Percentiles rank a stretch among this genome's conserved stretches.
Conservation (phyloP, 257 asterid species). For the Capsicum chinense region DNA sequence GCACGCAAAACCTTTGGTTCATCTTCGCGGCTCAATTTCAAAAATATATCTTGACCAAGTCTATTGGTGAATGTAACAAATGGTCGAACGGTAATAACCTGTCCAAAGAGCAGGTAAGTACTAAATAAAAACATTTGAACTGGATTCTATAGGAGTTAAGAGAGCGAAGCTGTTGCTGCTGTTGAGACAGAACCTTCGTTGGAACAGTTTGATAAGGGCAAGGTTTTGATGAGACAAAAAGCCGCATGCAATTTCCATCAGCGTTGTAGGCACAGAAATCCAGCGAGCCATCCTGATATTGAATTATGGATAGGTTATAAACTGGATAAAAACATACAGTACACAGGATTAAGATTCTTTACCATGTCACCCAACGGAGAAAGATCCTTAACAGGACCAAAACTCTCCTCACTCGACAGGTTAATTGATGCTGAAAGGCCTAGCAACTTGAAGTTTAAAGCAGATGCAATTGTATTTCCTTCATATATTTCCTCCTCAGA, state of each 20-base stretch:
- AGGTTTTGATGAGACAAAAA: constrained; percentile 84
- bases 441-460: constrained; percentile 75
- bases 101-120: constrained; percentile 42
- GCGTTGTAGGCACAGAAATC: constrained; percentile 77
- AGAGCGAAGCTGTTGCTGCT: neutral
- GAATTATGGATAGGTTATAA: constrained; percentile 13
- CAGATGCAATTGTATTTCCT: constrained; percentile 90
- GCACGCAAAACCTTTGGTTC: constrained; percentile 75
- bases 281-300: constrained; percentile 87
- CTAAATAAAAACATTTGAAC: constrained; percentile 28
- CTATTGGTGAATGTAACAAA: constrained; percentile 92
- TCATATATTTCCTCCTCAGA: constrained; percentile 84
- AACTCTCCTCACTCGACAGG: constrained; percentile 69
- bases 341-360: constrained; percentile 38
- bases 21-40: constrained; percentile 83
- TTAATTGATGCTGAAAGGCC: constrained; percentile 81
- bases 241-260: constrained; percentile 79
- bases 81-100: constrained; percentile 89
- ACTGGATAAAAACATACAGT: constrained; percentile 9
- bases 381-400: constrained; percentile 86
- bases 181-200: constrained; percentile 71
- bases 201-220: constrained; percentile 88
- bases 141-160: constrained; percentile 25
- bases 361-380: constrained; percentile 93
- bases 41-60: constrained; percentile 70